Percentiles rank a stretch among this genome's conserved stretches.
These are phyloP conservation scores for Pneumocystis sp. DNA, from an alignment of 1,139 yeast species.

Conservation along the genomic window DNA sequence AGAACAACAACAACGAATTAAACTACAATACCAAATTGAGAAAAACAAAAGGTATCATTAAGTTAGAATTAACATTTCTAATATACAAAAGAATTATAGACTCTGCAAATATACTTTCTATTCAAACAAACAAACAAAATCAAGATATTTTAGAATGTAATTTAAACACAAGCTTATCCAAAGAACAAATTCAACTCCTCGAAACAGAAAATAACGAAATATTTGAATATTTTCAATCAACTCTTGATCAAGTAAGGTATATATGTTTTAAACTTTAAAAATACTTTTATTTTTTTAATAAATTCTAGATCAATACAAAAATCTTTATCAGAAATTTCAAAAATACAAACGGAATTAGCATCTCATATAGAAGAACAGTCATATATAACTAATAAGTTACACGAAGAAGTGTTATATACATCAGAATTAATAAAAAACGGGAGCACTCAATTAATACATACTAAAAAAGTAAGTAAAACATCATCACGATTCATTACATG, in stretches of 20 bases:
- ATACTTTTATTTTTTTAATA: background rate
- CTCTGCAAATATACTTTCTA: slow-evolving; percentile 3
- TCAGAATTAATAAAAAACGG: slow-evolving; percentile 58
- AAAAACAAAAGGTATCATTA: slow-evolving; percentile 20
- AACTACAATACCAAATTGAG: slow-evolving; percentile 24
- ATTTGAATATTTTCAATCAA: slow-evolving; percentile 45
- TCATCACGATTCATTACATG: slow-evolving; percentile 5
- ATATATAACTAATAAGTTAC: slow-evolving; percentile 49
- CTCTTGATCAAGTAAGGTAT: slow-evolving; percentile 27
- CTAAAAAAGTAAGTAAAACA: slow-evolving; percentile 42
- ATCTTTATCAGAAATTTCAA: slow-evolving; percentile 66
- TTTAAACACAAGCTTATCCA: slow-evolving; percentile 17
- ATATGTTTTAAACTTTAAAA: slow-evolving; percentile 2
- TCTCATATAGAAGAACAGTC: slow-evolving; percentile 64
- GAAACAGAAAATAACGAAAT: slow-evolving; percentile 61
- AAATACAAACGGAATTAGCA: slow-evolving; percentile 62
- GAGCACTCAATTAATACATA: slow-evolving; percentile 54
- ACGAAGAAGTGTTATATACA: slow-evolving; percentile 59
- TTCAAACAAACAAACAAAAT: background rate
- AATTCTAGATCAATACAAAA: slow-evolving; percentile 47
- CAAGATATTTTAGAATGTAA: slow-evolving; percentile 5
- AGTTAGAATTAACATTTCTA: slow-evolving; percentile 14
- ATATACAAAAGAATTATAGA: background rate
- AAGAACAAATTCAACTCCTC: slow-evolving; percentile 52
- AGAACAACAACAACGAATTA: slow-evolving; percentile 26